Base-by-base conservation (phyloP, 2,329 filamentous ascomycete genomes). In the Colletotrichum lini region DNA sequence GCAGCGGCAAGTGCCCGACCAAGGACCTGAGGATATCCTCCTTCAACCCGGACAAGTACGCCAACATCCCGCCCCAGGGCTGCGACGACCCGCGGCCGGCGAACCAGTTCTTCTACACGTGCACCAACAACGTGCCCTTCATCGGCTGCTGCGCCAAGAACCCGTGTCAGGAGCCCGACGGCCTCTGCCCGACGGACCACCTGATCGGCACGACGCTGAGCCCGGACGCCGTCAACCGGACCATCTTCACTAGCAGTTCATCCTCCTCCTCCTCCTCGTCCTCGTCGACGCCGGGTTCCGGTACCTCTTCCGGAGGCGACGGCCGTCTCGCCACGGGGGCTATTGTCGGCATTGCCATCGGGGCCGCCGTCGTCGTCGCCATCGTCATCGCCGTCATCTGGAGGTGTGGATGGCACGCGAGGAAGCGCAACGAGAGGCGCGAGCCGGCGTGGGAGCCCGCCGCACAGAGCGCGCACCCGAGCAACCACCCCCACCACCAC, bases 101-200 rank as follows among this genome's bases (percentile, higher is more conserved):
- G 0, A 73, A 26, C 18, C 44, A 71, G 1, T 26, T 74, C 0
- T 85, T 82, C 81, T 83, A 80, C 59, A 76, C 78, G 0, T 85
- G 83, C 64, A 56, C 60, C 1, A 75, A 75, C 6, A 70, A 38
- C 0, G 77, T 79, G 21, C 77, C 82, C 0, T 84, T 83, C 45
- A 50, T 85, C 12, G 82, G 83, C 10, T 84, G 83, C 60, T 84
- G 83, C 58, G 74, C 70, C 13, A 74, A 71, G 35, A 77, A 82
- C 67, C 80, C 82, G 0, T 84, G 82, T 54, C 61, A 40, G 49
- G 49, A 65, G 10, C 72, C 74, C 0, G 65, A 68, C 13, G 69
- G 69, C 6, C 40, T 71, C 40, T 82, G 80, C 67, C 76, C 80
- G 15, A 26, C 35, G 0, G 47, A 50, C 16, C 67, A 75, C 38